phyloP scores from a whole-genome alignment of 139 green algal species.

The Micractinium sp. region DNA sequence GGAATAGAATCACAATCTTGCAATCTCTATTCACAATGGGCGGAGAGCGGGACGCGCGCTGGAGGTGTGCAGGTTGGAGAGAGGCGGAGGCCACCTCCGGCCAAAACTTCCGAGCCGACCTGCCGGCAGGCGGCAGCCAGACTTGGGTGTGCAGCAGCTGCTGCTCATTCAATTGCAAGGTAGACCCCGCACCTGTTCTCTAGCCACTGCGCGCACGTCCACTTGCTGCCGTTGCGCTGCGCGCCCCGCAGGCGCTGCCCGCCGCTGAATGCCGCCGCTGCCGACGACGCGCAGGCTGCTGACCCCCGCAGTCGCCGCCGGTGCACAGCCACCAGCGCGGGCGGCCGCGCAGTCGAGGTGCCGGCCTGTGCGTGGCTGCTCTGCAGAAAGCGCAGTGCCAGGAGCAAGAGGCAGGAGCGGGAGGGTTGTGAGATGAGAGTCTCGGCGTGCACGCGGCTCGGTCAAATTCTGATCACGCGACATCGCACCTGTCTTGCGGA shows the following conservation, averaged over 20 bases:
- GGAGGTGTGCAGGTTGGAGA: too few species aligned
- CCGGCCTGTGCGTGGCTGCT: not conserved
- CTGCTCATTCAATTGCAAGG: not conserved
- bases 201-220: conserved; percentile 31
- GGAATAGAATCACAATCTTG: too few species aligned
- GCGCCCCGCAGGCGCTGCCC: not conserved
- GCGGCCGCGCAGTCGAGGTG: not conserved
- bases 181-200: conserved; percentile 19
- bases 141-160: not conserved
- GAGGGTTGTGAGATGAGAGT: not conserved
- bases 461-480: too few species aligned
- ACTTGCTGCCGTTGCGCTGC: conserved; percentile 21
- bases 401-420: not conserved
- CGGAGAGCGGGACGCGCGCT: too few species aligned
- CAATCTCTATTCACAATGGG: too few species aligned
- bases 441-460: not conserved
- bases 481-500: too few species aligned
- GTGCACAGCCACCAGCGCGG: not conserved
- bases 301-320: not conserved
- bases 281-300: not conserved
- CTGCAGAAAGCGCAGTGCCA: not conserved
- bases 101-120: too few species aligned
- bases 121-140: too few species aligned
- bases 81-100: too few species aligned
- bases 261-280: conserved; percentile 2